Base-by-base conservation (phyloP, 495 filamentous ascomycete species). In the Copromyces sp. region DNA sequence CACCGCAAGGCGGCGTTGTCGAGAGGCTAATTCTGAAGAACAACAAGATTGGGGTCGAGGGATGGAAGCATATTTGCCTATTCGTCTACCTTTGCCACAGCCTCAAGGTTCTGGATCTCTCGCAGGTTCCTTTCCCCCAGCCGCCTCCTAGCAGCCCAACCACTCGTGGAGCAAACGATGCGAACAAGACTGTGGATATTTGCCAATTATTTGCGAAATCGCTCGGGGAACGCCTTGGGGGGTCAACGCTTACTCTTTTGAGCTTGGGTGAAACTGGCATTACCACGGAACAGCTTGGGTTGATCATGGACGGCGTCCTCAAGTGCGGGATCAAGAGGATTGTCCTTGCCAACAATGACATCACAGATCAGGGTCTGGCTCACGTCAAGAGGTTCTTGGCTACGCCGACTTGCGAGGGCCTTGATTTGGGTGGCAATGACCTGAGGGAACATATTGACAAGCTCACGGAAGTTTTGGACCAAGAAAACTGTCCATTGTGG, bases 361-460 rank as follows among this genome's bases (percentile, higher is more conserved):
- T 99, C 29, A 90, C 89, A 24, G 84, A 86, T 11, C 89, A 91
- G 71, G 92, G 93, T 4, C 81, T 96, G 69, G 86, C 89, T 70
- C 91, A 95, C 79, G 86, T 97, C 45, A 86, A 91, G 39, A 86
- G 87, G 69, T 97, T 93, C 80, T 78, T 98, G 44, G 85, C 87
- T 68, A 86, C 86, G 53, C 91, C 90, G 0, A 84, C 89, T 53
- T 99, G 95, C 74, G 92, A 97, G 79, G 95, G 93, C 1, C 83
- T 99, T 7, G 95, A 98, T 80, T 81, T 99, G n/a, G 94, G 94
- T 42, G 93, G 93, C n/a, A 98, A 97, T 77, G 88, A 94, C 71
- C 76, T 89, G 37, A 82, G 89, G 73, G 88, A 94, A 39, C 86
- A 90, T 73, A 82, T 97, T n/a, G 85, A 87, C 61, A 82, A 89